Base-by-base conservation (phyloP, 352 stramenopile genomes). In the Poterioochromonas sp. region DNA sequence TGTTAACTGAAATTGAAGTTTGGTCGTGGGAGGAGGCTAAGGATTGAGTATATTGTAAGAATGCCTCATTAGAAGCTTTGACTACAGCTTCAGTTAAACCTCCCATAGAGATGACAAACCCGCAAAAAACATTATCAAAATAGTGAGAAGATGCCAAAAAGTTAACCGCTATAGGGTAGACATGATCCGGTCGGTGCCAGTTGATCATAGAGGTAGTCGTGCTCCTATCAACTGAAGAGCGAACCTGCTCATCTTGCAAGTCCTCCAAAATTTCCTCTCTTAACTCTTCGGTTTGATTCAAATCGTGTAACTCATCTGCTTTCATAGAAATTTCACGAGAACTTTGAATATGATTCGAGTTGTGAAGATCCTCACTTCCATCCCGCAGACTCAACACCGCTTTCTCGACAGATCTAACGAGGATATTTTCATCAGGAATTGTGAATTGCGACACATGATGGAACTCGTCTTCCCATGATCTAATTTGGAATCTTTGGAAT, bases 1-100 rank as follows among this genome's bases (percentile, higher is more conserved):
- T 80, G 8, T 85, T 64, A 58, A 91, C 86, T 0, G 54, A 34
- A 0, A 86, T 83, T 18, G 90, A 68, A 87, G 87, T 54, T 70
- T 0, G 11, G 18, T 11, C 35, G 18, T 73, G 83, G 29, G 41
- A n/a, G n/a, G n/a, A n/a, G n/a, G n/a, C n/a, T n/a, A n/a, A n/a
- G n/a, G n/a, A n/a, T n/a, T n/a, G n/a, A n/a, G n/a, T n/a, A n/a
- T n/a, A n/a, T n/a, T n/a, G 34, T 39, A 84, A 70, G 22, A 84
- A 60, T 5, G 76, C 77, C 62, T 62, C 60, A 20, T 63, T 74
- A 37, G 83, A 81, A 43, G 81, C 80, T 78, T 90, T 90, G 39
- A 87, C 90, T 5, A 98, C 91, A 76, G 87, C 96, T 83, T 98
- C 93, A 18, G 91, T 97, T 37, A 98, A 84, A 11, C 92, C 93